Evolutionary conservation across 495 filamentous ascomycete genomes (phyloP).

Genomic region (Penicillium odoratum): DNA sequence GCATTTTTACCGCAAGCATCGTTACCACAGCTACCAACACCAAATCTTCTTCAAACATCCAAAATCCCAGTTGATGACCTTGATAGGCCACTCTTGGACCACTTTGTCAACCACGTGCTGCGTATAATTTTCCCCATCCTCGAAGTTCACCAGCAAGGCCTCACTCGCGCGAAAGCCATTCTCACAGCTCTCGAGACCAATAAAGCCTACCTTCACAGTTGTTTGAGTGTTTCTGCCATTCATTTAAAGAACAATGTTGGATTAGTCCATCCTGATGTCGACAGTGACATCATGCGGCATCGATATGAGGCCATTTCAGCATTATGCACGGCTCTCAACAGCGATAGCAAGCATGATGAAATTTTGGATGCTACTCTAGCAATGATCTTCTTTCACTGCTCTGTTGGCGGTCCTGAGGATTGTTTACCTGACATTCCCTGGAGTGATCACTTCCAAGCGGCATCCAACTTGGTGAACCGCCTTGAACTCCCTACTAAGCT

Average conservation of each 20-base stretch:
- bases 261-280: constrained; percentile 66
- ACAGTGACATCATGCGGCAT: constrained; percentile 92
- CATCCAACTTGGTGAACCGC: constrained; percentile 74
- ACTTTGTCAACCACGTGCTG: constrained; percentile 87
- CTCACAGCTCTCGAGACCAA: constrained; percentile 84
- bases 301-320: constrained; percentile 84
- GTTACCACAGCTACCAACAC: neutral
- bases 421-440: constrained; percentile 91
- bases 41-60: constrained; percentile 34
- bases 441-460: constrained; percentile 95
- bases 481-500: constrained; percentile 66
- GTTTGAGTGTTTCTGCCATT: constrained; percentile 91
- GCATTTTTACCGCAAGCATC: too few relatives aligned
- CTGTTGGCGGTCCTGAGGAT: constrained; percentile 83
- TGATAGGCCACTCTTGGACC: constrained; percentile 82
- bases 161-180: constrained; percentile 73
- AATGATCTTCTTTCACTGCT: constrained; percentile 97
- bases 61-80: constrained; percentile 85
- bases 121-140: constrained; percentile 88
- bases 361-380: constrained; percentile 93
- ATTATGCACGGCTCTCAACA: constrained; percentile 78
- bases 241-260: constrained; percentile 80
- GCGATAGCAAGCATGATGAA: constrained; percentile 77
- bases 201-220: constrained; percentile 92
- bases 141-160: constrained; percentile 82